Evolutionary conservation across 495 filamentous ascomycete genomes (phyloP), one percentile per base, ranked within the genome.

Genomic region (Daldinia concentrica): DNA sequence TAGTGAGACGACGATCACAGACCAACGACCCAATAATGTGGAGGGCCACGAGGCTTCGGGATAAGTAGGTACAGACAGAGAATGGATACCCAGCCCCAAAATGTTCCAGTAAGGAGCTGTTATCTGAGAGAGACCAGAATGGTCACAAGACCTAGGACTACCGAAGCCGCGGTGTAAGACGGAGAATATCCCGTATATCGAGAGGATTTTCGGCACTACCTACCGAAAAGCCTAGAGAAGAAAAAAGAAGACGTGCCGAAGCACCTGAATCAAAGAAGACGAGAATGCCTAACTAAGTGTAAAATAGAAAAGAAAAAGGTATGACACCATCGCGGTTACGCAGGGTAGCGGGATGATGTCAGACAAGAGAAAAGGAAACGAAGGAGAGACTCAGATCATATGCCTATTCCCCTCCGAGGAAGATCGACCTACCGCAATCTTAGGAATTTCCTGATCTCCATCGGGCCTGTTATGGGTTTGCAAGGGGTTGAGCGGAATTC

Each of bases 281-380:
- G 29, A 36, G n/a, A 32, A 36, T 24, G 17, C 54, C 12, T 9
- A 17, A 30, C 12, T 9, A 17, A 30, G 11, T 7, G 51, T 54
- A 29, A 54, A 30, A 17, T 54, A 54, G 22, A 17, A 27, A 30
- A 36, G 17, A 17, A 54, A 22, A 54, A 50, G 36, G 17, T 32
- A 70, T 71, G 72, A 71, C 68, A 74, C 59, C 67, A 71, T 74
- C 66, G 66, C 62, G 57, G 71, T 74, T 74, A 70, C 66, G 66
- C 71, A 74, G 71, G 66, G 43, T 24, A 57, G 71, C 67, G 67
- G 71, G 71, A 74, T 74, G 71, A 74, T 74, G 71, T 74, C 71
- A 74, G 71, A 74, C 55, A 30, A 71, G 41, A 67, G 37, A 61
- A 50, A 50, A 41, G 34, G 58, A 63, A 65, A 57, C 24, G 27